Evolutionary conservation across 1,284 basidiomycete genomes (phyloP), one percentile per base, ranked within the genome.

Genomic region (Singerocomus rubriflavus): DNA sequence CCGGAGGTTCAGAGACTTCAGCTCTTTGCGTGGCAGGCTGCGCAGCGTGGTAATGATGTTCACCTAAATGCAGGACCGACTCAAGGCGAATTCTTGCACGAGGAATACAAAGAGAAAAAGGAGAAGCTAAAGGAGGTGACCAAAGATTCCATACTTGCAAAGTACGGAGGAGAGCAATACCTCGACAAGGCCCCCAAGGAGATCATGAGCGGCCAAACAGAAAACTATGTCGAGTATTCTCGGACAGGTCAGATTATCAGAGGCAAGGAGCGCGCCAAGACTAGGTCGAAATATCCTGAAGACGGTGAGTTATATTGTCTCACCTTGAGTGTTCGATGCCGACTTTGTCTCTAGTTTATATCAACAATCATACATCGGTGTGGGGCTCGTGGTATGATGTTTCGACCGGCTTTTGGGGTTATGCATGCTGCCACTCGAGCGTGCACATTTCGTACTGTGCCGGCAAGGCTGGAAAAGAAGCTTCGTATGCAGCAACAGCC

Each of bases 141-240:
- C 38, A 93, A 96, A 73, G 83, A 84, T 56, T 88, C 88, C 62
- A 93, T 98, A 46, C 75, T 98, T 47, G 84, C 81, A 38, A 91
- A 84, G 71, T 99, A 99, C 59, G 97, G 97, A 46, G 97, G 97
- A 31, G 96, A 89, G 60, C 80, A 97, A 69, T 96, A 97, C 70
- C 78, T 99, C 52, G 85, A 94, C 68, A 81, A 80, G 33, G 84
- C 86, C 9, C 93, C 97, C 9, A 87, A 84, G 63, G 96, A 99
- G 72, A 76, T 99, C 32, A 70, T 93, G 34, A 84, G 85, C 53
- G 97, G 97, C 0, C 96, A 98, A 73, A 96, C 94, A 31, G 97
- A 99, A 70, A 82, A 95, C 55, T 99, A 99, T 59, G 91, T 98
- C 41, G 97, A 99, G 73, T 99, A 98, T 71, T 96, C 93, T 50